Evolutionary conservation across 192 early-diverging fungal genomes (phyloP), one percentile per base, ranked within the genome.

Genomic region (Backusella psychrophila): DNA sequence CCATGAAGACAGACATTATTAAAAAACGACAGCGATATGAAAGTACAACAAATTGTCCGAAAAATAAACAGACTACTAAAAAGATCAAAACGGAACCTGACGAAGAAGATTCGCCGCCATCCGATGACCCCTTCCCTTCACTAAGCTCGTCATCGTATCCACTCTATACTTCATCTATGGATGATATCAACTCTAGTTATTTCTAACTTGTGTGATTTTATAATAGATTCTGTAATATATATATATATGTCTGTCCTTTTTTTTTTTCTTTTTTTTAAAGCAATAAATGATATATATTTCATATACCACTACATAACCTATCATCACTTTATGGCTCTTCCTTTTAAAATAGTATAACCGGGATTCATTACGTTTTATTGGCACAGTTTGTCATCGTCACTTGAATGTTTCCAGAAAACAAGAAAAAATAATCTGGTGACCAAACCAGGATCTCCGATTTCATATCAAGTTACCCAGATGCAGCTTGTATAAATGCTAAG

Each of bases 21-120:
- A 80, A 80, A 17, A 80, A 80, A 44, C 52, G 78, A 66, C 78
- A 80, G 68, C 38, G 78, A 7, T 80, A 80, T 56, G 78, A 80
- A 46, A 80, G 73, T 36, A 71, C 56, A 3, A 29, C 56, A 63
- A 63, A 63, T 29, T 29, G 23, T 29, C 56, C 23, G 56, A 63
- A 63, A 63, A 63, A 29, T 8, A 49, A 21, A 19, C 46, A 49
- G 19, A 23, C 23, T 29, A 63, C 3, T 26, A 63, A 63, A 63
- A 63, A 63, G 56, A 63, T 63, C 21, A 63, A 63, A 29, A 12
- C 56, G 29, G 56, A 63, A 29, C 56, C 56, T 63, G 56, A 63
- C 0, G 56, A 63, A 14, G 56, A 63, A 63, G 23, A 63, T 14
- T 63, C 26, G 12, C 26, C 56, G 4, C 56, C 23, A 26, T 29